These are phyloP conservation scores for Oxyria digyna DNA, from an alignment of 148 eudicot genomes.

Conservation along the genomic window DNA sequence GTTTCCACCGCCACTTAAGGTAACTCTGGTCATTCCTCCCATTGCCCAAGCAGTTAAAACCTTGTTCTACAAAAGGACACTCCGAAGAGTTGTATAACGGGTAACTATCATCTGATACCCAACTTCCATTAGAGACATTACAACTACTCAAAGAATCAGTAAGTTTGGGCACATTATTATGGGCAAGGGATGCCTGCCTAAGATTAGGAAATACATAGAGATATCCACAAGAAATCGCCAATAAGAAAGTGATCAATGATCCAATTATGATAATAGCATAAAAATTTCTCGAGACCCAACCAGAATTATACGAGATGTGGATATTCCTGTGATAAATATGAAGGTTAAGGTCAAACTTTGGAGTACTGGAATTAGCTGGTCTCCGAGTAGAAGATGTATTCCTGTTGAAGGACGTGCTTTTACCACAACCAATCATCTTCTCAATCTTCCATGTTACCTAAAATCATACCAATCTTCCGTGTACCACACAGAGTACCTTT, in stretches of 20 bases:
- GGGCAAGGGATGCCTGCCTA: slow-evolving; percentile 22
- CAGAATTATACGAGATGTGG: slow-evolving; percentile 15
- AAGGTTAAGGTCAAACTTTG: slow-evolving; percentile 16
- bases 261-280: slow-evolving; percentile 22
- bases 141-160: slow-evolving; percentile 13
- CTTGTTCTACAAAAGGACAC: slow-evolving; percentile 52
- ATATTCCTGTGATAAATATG: slow-evolving; percentile 12
- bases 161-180: slow-evolving; percentile 2
- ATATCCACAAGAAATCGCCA: slow-evolving; percentile 33
- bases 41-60: slow-evolving; percentile 57
- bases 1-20: slow-evolving; percentile 59
- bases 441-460: slow-evolving; percentile 8
- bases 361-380: slow-evolving; percentile 23
- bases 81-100: slow-evolving; percentile 52
- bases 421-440: slow-evolving; percentile 20
- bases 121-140: slow-evolving; percentile 43
- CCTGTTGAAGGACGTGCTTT: slow-evolving; percentile 13
- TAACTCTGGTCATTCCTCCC: slow-evolving; percentile 43
- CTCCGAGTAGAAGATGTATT: slow-evolving; percentile 36
- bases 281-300: slow-evolving; percentile 22
- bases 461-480: slow-evolving; percentile 10
- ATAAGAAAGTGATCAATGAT: slow-evolving; percentile 30
- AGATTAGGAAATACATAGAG: slow-evolving; percentile 30
- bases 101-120: slow-evolving; percentile 38
- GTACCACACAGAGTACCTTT: slow-evolving; percentile 6